Percentiles rank a stretch among this genome's conserved stretches.
These are phyloP conservation scores for Suillus sp. DNA, from an alignment of 768 basidiomycete genomes.

Conservation along the genomic window DNA sequence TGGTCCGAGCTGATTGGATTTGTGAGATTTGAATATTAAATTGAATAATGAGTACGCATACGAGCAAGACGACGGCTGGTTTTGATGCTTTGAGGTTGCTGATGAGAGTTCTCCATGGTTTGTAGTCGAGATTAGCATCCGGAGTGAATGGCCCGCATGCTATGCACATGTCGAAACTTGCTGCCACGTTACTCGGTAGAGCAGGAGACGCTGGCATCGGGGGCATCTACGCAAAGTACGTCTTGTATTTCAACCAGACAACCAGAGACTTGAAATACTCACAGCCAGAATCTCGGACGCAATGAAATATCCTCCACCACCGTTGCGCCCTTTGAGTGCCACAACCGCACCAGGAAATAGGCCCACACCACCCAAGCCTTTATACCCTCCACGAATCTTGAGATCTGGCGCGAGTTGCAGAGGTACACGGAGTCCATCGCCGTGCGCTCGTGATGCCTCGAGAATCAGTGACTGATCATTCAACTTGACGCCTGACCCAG, in stretches of 20 bases:
- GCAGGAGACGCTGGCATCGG: constrained; percentile 51
- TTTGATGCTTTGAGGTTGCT: constrained; percentile 60
- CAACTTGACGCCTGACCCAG: constrained; percentile 60
- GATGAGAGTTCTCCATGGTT: constrained; percentile 66
- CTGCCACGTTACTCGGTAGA: constrained; percentile 35
- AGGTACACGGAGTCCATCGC: constrained; percentile 65
- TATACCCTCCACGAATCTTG: constrained; percentile 62
- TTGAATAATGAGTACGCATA: constrained; percentile 34
- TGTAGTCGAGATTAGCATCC: constrained; percentile 76
- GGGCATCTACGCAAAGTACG: constrained; percentile 54
- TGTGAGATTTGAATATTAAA: constrained; percentile 8
- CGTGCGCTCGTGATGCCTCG: constrained; percentile 80
- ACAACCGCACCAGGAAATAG: constrained; percentile 90
- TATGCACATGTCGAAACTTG: constrained; percentile 64
- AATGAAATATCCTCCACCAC: constrained; percentile 84
- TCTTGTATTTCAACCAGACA: background rate
- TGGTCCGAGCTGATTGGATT: constrained; percentile 74
- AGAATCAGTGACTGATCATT: constrained; percentile 74
- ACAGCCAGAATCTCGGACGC: constrained; percentile 84
- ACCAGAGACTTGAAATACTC: background rate
- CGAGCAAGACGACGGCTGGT: constrained; percentile 80
- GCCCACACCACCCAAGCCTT: constrained; percentile 65
- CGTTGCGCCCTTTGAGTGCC: constrained; percentile 86
- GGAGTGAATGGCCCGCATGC: constrained; percentile 87
- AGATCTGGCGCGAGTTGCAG: constrained; percentile 69